Evolutionary conservation across 768 basidiomycete genomes (phyloP), one percentile per base, ranked within the genome.

Genomic region (Amanita subjunquillea): DNA sequence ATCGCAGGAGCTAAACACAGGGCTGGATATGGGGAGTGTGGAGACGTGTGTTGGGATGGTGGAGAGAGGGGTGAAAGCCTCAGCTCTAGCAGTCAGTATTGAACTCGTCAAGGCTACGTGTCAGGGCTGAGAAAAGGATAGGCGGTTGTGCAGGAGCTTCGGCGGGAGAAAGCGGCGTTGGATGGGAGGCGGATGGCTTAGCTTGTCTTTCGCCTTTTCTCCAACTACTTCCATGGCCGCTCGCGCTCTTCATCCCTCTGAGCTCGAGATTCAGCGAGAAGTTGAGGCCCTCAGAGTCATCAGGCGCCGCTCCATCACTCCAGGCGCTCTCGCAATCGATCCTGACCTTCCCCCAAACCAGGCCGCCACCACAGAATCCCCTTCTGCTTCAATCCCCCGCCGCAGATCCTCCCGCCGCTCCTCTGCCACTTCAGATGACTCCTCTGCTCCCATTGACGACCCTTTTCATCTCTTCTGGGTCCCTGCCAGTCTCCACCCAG

Each of bases 391-490:
- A 45, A 41, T 62, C 3, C 56, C 60, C 27, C 60, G 64, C 17
- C 59, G 58, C 44, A 59, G 55, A 46, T 67, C 70, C 55, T 55
- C 59, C 38, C 59, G 59, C 13, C 53, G 55, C 20, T 56, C 58
- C 45, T 58, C 60, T 34, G 25, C 38, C 6, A 53, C 56, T 53
- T 57, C 61, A 17, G 56, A 60, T 46, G 66, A 67, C 40, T 25
- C 57, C 44, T 53, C 58, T 37, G 57, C 69, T 53, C 72, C 70
- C 57, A 70, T 65, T 44, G 83, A 89, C 60, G 90, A 95, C 70
- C 85, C 89, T 2, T 83, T 85, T 61, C 87, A 91, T 67, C 80
- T 97, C 57, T 98, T 98, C 76, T 99, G 96, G 96, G 92, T 99
- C 27, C 96, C 96, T 50, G 96, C 96, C 13, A 81, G 86, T 54